These are phyloP conservation scores for Spatholobus suberectus DNA, from an alignment of 306 rosid species.

Conservation along the genomic window DNA sequence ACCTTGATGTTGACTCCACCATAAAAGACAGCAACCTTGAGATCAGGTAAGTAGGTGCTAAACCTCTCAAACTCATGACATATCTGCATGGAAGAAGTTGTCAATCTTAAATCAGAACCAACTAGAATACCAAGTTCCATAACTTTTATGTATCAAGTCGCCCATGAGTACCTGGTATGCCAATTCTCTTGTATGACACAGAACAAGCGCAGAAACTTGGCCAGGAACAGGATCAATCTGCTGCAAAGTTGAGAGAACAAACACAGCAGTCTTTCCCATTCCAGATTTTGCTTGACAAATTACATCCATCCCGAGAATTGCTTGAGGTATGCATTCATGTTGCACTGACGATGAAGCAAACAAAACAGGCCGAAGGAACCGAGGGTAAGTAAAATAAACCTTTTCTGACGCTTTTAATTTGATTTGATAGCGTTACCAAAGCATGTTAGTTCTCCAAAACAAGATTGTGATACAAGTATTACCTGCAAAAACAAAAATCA, in stretches of 20 bases:
- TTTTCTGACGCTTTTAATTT: constrained; percentile 62
- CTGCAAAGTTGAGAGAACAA: constrained; percentile 93
- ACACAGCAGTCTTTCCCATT: constrained; percentile 99
- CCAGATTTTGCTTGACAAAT: constrained; percentile 99
- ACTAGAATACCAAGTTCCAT: background rate
- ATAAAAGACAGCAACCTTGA: constrained; percentile 98
- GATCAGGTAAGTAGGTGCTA: constrained; percentile 90
- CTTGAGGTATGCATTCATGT: constrained; percentile 99
- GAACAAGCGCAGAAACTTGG: constrained; percentile 94
- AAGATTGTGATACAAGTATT: constrained; percentile 67
- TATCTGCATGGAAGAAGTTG: constrained; percentile 55
- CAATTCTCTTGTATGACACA: constrained; percentile 95
- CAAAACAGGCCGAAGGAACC: constrained; percentile 74
- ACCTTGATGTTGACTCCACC: constrained; percentile 95
- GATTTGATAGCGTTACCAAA: constrained; percentile 69
- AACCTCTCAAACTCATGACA: constrained; percentile 99
- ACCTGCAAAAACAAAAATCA: constrained; percentile 65
- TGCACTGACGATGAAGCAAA: constrained; percentile 96
- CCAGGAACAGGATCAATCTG: constrained; percentile 98
- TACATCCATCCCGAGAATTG: constrained; percentile 98
- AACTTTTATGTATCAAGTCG: background rate
- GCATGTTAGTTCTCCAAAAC: constrained; percentile 73
- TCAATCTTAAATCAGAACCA: background rate
- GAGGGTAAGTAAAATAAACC: constrained; percentile 77
- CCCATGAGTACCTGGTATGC: constrained; percentile 82